Conservation (phyloP, 768 basidiomycete genomes). For the Boletus subparvulus region DNA sequence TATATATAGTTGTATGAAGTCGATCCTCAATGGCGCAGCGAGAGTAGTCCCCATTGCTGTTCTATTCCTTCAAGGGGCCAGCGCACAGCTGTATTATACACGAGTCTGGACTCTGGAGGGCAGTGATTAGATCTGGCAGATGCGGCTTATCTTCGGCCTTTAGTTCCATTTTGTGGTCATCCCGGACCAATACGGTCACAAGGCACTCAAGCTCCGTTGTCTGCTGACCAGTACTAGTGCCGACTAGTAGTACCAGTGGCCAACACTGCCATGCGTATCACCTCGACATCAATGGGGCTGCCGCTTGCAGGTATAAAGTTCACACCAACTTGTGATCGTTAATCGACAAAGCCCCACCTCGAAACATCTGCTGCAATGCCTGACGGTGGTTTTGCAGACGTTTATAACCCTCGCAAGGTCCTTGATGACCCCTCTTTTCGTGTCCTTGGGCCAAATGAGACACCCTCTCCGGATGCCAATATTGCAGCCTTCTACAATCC, state of each 20-base stretch:
- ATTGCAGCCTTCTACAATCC: conserved; percentile 68
- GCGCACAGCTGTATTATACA: no score
- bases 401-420: conserved; percentile 56
- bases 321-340: not conserved
- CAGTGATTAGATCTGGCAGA: no score
- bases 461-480: conserved; percentile 47
- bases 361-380: conserved; percentile 16
- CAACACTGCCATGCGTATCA: not conserved
- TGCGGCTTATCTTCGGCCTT: no score
- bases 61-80: no score
- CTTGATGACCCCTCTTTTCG: conserved; percentile 56
- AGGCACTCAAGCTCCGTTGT: not conserved
- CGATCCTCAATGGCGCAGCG: no score
- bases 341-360: not conserved
- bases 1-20: no score
- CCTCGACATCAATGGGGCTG: not conserved
- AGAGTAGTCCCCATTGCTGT: no score
- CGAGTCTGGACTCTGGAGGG: no score
- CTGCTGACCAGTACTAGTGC: conserved; percentile 5
- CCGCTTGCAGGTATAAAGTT: not conserved
- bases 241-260: not conserved
- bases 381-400: conserved; percentile 35
- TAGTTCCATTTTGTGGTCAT: no score
- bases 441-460: conserved; percentile 50
- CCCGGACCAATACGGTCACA: no score